Percentiles rank a stretch among this genome's conserved stretches.
These are phyloP conservation scores for Stachybotrys chartarum DNA, from an alignment of 2,329 filamentous ascomycete genomes.

Conservation along the genomic window DNA sequence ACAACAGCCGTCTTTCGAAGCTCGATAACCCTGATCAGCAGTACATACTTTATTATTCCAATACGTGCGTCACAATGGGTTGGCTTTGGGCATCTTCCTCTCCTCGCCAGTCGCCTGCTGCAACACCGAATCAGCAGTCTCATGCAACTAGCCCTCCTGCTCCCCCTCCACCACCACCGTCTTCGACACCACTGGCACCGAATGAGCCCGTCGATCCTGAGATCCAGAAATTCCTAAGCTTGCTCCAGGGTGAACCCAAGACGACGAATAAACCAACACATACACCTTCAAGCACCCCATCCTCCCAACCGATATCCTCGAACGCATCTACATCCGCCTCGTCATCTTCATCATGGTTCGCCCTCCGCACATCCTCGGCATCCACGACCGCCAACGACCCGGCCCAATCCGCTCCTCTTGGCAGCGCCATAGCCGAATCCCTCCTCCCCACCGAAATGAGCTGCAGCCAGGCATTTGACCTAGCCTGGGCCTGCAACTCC, in stretches of 20 bases:
- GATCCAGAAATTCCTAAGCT: conserved; percentile 43
- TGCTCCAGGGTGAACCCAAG: neutral
- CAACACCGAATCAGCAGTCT: conserved; percentile 13
- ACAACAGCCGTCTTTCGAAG: too few species aligned
- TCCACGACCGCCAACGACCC: conserved; percentile 9
- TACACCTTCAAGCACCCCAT: conserved; percentile 11
- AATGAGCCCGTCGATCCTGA: conserved; percentile 37
- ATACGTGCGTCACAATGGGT: conserved; percentile 39
- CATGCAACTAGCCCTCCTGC: conserved; percentile 11
- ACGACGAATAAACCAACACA: conserved; percentile 13
- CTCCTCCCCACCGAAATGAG: conserved; percentile 78
- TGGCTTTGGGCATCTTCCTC: conserved; percentile 51
- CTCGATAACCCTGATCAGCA: too few species aligned
- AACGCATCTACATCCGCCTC: conserved; percentile 21
- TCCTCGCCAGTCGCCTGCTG: conserved; percentile 19
- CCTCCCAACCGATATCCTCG: conserved; percentile 16
- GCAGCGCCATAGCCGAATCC: conserved; percentile 52
- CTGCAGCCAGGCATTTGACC: conserved; percentile 85
- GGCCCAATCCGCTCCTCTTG: conserved; percentile 15
- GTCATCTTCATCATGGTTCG: conserved; percentile 24
- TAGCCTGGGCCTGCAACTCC: conserved; percentile 88
- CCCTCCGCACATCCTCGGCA: conserved; percentile 21
- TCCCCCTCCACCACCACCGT: conserved; percentile 7
- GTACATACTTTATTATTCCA: too few species aligned
- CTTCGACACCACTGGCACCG: conserved; percentile 11